A percentile compares a stretch with the other conserved stretches of the same genome.
These are phyloP conservation scores for Puccinellia tenuiflora DNA, from an alignment of 176 grass and related monocot genomes.

Conservation along the genomic window DNA sequence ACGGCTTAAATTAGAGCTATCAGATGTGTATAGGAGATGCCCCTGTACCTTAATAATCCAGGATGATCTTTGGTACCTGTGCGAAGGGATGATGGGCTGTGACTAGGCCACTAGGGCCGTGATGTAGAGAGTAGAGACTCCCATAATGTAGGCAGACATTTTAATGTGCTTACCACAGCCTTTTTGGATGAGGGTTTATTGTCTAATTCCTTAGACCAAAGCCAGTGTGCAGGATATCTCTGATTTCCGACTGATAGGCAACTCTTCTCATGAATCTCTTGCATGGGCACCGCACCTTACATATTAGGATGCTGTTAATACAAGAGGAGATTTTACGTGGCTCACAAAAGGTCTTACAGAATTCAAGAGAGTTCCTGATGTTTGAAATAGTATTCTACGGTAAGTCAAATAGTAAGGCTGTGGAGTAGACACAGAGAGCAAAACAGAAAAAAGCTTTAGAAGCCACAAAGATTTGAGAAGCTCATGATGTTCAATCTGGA, in stretches of 20 bases:
- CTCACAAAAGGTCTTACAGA: neutral
- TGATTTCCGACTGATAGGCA: neutral
- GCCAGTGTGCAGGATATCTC: neutral
- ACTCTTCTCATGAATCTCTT: neutral
- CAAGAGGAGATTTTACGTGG: neutral
- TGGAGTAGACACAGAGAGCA: neutral
- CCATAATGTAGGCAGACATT: neutral
- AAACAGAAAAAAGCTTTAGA: neutral
- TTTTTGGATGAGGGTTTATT: neutral
- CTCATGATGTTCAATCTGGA: neutral
- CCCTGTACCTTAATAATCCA: neutral
- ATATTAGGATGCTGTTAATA: conserved; percentile 12
- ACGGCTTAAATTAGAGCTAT: neutral
- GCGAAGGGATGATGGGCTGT: neutral
- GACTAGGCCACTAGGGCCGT: neutral
- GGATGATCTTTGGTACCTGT: neutral
- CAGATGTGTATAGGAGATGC: neutral
- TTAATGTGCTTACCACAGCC: neutral
- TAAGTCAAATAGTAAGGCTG: neutral
- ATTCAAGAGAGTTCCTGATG: neutral
- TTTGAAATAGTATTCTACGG: neutral
- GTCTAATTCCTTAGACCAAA: neutral
- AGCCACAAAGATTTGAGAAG: neutral
- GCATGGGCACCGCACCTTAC: neutral
- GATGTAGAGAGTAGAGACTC: neutral